Conservation (phyloP, 73 alveolate genomes). For the Effrenium voratum region DNA sequence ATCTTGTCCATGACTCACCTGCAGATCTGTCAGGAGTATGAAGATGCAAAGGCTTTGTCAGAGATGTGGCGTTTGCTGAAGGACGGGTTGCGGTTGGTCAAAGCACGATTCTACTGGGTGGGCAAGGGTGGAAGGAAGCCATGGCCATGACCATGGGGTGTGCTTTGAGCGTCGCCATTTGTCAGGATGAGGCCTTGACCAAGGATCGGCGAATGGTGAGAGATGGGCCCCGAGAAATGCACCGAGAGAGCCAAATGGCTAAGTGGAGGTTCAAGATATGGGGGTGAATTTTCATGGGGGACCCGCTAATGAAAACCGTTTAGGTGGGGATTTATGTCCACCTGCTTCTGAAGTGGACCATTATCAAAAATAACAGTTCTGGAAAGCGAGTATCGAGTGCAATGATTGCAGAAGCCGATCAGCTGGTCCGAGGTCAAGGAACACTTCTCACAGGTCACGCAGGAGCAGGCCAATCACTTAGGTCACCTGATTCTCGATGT, state of each 20-base stretch:
- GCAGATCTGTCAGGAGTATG: slow-evolving; percentile 94
- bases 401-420: no score
- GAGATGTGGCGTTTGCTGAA: slow-evolving; percentile 97
- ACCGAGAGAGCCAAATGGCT: neutral
- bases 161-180: neutral
- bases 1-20: no score
- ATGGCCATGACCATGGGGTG: no score
- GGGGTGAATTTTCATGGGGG: neutral
- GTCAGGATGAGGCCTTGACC: slow-evolving; percentile 96
- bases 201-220: slow-evolving; percentile 94
- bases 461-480: slow-evolving; percentile 63
- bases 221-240: neutral
- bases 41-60: slow-evolving; percentile 96
- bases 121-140: no score
- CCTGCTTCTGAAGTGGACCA: neutral
- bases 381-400: neutral
- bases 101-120: no score
- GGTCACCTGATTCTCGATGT: no score
- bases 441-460: slow-evolving; percentile 82
- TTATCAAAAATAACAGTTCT: neutral
- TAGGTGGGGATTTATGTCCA: neutral
- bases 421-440: slow-evolving; percentile 38
- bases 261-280: neutral
- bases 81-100: no score
- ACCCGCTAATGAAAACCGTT: no score